phyloP scores from a whole-genome alignment of 164 flowering plant species.

The Liquidambar formosana region DNA sequence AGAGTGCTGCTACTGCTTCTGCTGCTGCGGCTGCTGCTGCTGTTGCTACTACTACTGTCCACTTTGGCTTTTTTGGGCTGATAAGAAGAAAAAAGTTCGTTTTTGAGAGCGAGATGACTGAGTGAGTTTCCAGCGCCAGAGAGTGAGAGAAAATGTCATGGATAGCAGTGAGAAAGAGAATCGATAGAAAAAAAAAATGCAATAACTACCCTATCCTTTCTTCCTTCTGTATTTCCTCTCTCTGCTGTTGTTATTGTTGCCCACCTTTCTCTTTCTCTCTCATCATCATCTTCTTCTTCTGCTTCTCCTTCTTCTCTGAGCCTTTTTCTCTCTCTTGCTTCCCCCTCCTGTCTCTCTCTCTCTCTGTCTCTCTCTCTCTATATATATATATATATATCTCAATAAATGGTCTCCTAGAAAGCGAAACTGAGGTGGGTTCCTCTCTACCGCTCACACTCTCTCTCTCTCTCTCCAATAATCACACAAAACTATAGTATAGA shows the following conservation, averaged over 20 bases:
- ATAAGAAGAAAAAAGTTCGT: constrained; percentile 9
- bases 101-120: constrained; percentile 20
- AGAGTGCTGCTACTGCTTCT: constrained; percentile 11
- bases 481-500: not conserved
- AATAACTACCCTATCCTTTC: constrained; percentile 25
- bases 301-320: not conserved
- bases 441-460: constrained; percentile 10
- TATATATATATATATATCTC: not conserved
- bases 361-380: constrained; percentile 3
- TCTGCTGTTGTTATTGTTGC: constrained; percentile 14
- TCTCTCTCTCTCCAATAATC: constrained; percentile 28
- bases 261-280: constrained; percentile 19
- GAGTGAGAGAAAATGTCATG: too few relatives aligned
- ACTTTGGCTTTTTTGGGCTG: constrained; percentile 27
- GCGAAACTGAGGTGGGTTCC: constrained; percentile 28
- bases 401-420: constrained; percentile 36
- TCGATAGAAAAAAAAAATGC: constrained; percentile 6
- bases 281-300: constrained; percentile 12
- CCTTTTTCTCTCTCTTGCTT: not conserved
- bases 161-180: not conserved
- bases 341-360: constrained; percentile 4
- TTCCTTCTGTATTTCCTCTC: not conserved
- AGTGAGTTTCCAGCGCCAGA: not conserved
- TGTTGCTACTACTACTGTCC: constrained; percentile 25
- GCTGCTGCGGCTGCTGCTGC: constrained; percentile 7